phyloP scores from a whole-genome alignment of 164 flowering plant species.

The Kalanchoe fedtschenkoi region DNA sequence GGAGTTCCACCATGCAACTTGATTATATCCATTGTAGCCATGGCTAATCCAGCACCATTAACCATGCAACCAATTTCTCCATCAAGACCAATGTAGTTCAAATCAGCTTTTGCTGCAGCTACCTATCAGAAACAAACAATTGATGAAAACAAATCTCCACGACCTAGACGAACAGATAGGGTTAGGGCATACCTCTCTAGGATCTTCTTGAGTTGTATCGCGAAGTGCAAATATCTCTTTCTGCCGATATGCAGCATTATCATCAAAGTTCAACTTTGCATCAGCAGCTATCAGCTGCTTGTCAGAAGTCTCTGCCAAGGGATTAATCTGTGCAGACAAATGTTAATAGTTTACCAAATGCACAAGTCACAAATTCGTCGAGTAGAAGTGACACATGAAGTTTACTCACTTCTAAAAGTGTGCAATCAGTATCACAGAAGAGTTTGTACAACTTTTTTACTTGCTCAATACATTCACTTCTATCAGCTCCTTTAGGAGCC shows the following conservation, averaged over 20 bases:
- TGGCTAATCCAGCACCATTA: conserved; percentile 98
- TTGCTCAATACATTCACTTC: conserved; percentile 52
- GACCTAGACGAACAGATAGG: too few species aligned
- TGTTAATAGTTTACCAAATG: background rate
- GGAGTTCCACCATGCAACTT: conserved; percentile 99
- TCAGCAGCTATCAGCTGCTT: conserved; percentile 91
- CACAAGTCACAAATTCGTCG: background rate
- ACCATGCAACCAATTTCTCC: conserved; percentile 99
- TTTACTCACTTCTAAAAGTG: conserved; percentile 68
- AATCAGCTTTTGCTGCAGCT: conserved; percentile 89
- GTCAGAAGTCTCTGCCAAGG: conserved; percentile 85
- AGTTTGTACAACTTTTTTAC: too few species aligned
- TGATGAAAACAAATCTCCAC: too few species aligned
- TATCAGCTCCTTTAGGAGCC: conserved; percentile 68
- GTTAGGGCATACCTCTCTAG: conserved; percentile 65
- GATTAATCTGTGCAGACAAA: conserved; percentile 13
- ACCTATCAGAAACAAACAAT: too few species aligned
- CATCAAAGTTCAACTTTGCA: conserved; percentile 96
- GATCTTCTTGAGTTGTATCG: conserved; percentile 94
- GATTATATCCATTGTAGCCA: conserved; percentile 99
- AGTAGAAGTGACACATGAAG: too few species aligned
- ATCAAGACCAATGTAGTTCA: conserved; percentile 96
- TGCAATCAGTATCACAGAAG: conserved; percentile 55
- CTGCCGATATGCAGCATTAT: conserved; percentile 90
- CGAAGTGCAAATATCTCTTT: conserved; percentile 86